A percentile compares a stretch with the other conserved stretches of the same genome.
Evolutionary conservation across 257 asterid species (phyloP).

Genomic region (Asclepias syriaca): DNA sequence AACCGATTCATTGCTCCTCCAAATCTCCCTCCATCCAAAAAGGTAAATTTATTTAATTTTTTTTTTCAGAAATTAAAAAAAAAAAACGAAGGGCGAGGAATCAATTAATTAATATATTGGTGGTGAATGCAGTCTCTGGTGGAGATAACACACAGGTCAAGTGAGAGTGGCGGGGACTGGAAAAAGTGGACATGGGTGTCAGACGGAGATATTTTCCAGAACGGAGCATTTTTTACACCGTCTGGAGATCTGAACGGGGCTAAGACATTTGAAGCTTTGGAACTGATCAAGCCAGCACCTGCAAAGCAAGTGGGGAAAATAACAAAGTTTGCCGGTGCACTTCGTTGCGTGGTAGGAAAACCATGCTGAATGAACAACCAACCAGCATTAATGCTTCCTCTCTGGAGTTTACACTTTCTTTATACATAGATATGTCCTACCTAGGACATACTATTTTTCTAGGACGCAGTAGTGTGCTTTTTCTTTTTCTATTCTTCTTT

Average conservation of each 20-base stretch:
- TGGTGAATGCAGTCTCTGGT: background rate
- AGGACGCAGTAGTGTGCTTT: too few relatives aligned
- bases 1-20: slow-evolving; percentile 25
- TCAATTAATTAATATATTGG: too few relatives aligned
- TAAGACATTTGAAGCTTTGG: slow-evolving; percentile 7
- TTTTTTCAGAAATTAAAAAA: too few relatives aligned
- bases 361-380: slow-evolving; percentile 10
- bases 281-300: slow-evolving; percentile 15
- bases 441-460: too few relatives aligned
- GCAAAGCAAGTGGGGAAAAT: background rate
- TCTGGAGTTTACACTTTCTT: too few relatives aligned
- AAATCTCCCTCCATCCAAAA: background rate
- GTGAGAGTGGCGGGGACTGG: slow-evolving; percentile 1
- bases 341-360: background rate
- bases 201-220: slow-evolving; percentile 22
- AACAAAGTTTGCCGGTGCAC: slow-evolving; percentile 17
- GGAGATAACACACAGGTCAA: slow-evolving; percentile 22
- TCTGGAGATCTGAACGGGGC: slow-evolving; percentile 24
- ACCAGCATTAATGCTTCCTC: too few relatives aligned
- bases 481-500: too few relatives aligned
- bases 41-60: background rate
- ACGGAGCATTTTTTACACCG: slow-evolving; percentile 20
- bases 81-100: too few relatives aligned
- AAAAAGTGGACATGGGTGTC: slow-evolving; percentile 27
- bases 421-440: too few relatives aligned